A percentile compares a stretch with the other conserved stretches of the same genome.
Evolutionary conservation across 2,329 filamentous ascomycete species (phyloP).

Genomic region (Hypoxylon sp.): DNA sequence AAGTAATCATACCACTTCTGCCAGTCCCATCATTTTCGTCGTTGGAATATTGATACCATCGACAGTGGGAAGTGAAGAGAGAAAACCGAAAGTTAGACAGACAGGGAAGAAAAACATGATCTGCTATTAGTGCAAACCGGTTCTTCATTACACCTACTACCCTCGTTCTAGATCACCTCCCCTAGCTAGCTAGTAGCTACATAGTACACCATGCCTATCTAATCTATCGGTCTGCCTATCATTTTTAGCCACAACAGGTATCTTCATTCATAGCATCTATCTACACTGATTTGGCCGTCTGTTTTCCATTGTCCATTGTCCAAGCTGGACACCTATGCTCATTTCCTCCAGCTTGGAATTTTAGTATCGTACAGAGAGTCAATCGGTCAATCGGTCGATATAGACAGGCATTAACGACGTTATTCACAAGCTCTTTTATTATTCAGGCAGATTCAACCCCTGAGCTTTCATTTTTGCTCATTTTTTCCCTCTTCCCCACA

Average conservation of each 20-base stretch:
- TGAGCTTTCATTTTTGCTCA: constrained; percentile 20
- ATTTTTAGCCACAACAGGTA: constrained; percentile 5
- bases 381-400: neutral
- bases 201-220: constrained; percentile 24
- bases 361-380: neutral
- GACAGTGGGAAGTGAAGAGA: neutral
- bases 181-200: constrained; percentile 7
- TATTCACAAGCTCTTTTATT: constrained; percentile 5
- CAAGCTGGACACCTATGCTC: neutral
- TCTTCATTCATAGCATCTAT: neutral
- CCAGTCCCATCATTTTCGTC: neutral
- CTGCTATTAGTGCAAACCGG: constrained; percentile 4
- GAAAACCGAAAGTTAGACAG: neutral
- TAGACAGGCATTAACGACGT: constrained; percentile 2
- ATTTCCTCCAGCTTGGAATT: neutral
- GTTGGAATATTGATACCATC: neutral
- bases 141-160: constrained; percentile 1
- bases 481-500: constrained; percentile 34
- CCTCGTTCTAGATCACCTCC: constrained; percentile 34
- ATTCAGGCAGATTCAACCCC: constrained; percentile 33
- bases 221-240: constrained; percentile 26
- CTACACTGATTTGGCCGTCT: no score
- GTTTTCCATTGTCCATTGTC: neutral
- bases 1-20: constrained; percentile 8
- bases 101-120: constrained; percentile 5